Evolutionary conservation across 2,329 filamentous ascomycete species (phyloP).

Genomic region (Talaromyces amestolkiae): DNA sequence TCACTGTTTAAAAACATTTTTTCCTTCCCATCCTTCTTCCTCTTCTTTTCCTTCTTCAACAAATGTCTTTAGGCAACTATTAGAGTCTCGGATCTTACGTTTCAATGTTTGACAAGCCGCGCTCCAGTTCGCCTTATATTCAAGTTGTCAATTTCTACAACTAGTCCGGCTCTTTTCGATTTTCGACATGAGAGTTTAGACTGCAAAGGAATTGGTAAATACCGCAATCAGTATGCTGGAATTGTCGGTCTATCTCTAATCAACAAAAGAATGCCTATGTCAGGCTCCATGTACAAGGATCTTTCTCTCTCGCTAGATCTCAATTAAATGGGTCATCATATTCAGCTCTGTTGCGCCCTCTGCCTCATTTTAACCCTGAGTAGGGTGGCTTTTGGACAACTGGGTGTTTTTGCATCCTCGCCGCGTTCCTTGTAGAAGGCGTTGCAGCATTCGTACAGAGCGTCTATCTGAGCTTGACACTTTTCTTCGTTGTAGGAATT

Average conservation of each 20-base stretch:
- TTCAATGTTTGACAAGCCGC: slow-evolving; percentile 86
- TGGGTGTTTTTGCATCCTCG: slow-evolving; percentile 70
- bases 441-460: slow-evolving; percentile 90
- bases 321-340: not conserved
- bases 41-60: slow-evolving; percentile 48
- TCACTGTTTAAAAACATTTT: slow-evolving; percentile 26
- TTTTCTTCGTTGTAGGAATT: slow-evolving; percentile 83
- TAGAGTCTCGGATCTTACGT: slow-evolving; percentile 98
- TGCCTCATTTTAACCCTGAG: slow-evolving; percentile 85
- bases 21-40: slow-evolving; percentile 36
- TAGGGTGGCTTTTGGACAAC: slow-evolving; percentile 80
- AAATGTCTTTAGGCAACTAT: slow-evolving; percentile 76
- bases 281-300: not conserved
- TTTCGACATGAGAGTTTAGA: slow-evolving; percentile 56
- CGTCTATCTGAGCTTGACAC: slow-evolving; percentile 74
- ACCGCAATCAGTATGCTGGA: not conserved
- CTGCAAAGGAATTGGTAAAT: slow-evolving; percentile 49
- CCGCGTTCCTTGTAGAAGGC: slow-evolving; percentile 80
- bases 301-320: not conserved
- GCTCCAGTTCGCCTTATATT: slow-evolving; percentile 97
- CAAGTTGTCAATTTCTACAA: slow-evolving; percentile 66
- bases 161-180: slow-evolving; percentile 59
- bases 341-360: slow-evolving; percentile 37
- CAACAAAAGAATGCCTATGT: not conserved
- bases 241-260: not conserved